Evolutionary conservation across 169 alveolate species (phyloP).

Genomic region (Plasmodium adleri): DNA sequence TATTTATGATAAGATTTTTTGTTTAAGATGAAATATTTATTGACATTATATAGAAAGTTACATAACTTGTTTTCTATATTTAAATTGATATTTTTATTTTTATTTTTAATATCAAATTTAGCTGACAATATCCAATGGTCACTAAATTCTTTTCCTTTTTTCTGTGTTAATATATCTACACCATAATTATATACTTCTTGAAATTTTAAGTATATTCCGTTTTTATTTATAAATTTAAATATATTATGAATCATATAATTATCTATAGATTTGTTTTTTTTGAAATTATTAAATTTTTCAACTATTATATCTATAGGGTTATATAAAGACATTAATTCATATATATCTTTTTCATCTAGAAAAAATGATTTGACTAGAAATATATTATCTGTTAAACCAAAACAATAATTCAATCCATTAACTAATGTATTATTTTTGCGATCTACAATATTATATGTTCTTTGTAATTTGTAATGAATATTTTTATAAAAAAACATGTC

Average conservation of each 20-base stretch:
- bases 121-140: conserved; percentile 76
- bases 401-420: conserved; percentile 60
- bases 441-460: conserved; percentile 47
- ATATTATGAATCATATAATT: conserved; percentile 32
- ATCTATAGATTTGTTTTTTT: conserved; percentile 23
- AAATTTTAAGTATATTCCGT: conserved; percentile 58
- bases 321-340: conserved; percentile 48
- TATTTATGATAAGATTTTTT: conserved; percentile 49
- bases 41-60: conserved; percentile 61
- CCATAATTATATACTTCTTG: conserved; percentile 67
- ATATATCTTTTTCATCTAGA: conserved; percentile 24
- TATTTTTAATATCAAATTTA: conserved; percentile 26
- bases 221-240: conserved; percentile 34
- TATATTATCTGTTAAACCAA: conserved; percentile 72
- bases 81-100: conserved; percentile 14
- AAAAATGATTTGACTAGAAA: conserved; percentile 57
- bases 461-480: conserved; percentile 66
- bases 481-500: conserved; percentile 70
- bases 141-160: conserved; percentile 50
- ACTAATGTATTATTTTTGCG: conserved; percentile 51
- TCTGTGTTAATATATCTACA: conserved; percentile 71
- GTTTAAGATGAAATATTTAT: conserved; percentile 36
- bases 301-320: conserved; percentile 48
- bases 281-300: conserved; percentile 39
- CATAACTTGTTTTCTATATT: conserved; percentile 43